Base-by-base conservation (phyloP, 1,284 basidiomycete genomes). In the Pseudozyma pruni region DNA sequence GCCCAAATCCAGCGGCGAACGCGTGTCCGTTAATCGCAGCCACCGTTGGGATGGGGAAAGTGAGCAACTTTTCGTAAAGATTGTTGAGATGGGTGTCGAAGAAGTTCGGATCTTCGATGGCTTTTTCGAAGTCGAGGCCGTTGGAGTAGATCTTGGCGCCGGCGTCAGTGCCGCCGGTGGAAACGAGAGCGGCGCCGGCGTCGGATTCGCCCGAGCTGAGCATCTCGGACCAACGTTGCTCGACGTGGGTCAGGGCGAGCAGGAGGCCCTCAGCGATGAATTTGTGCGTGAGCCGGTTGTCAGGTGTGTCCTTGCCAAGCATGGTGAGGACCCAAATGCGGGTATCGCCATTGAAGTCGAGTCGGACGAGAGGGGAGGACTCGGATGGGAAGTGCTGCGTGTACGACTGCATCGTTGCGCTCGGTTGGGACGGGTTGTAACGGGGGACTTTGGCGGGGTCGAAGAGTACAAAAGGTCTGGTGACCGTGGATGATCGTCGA, bases 1-100 rank as follows among this genome's bases (percentile, higher is more conserved):
- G 85, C 75, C 92, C 88, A 80, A 92, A 89, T 16, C 89, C 94
- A 11, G 87, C 94, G 3, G 94, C 94, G 81, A 93, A 96, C 55
- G 89, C 90, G 79, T 96, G 94, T 0, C 94, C 94, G 79, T 94
- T 95, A 76, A 96, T 88, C 3, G 92, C 91, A 27, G 92, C 91
- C 63, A 96, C 87, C 5, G 90, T 91, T 39, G 84, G 75, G 52
- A 86, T 76, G 8, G 84, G 84, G 74, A 85, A 85, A 7, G 84
- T 83, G 45, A 85, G 68, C 14, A 84, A 68, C 33, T 83, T 85
- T 82, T 72, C 46, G 35, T 72, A 80, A 20, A 79, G 83, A 40
- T 87, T 86, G 83, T 94, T 72, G 41, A 82, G 71, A 35, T 62
- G 64, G 9, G 52, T 50, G 53, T 82, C 78, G 58, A 82, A 91